These are phyloP conservation scores for Cladophialophora psammophila DNA, from an alignment of 2,329 filamentous ascomycete genomes.

Conservation along the genomic window DNA sequence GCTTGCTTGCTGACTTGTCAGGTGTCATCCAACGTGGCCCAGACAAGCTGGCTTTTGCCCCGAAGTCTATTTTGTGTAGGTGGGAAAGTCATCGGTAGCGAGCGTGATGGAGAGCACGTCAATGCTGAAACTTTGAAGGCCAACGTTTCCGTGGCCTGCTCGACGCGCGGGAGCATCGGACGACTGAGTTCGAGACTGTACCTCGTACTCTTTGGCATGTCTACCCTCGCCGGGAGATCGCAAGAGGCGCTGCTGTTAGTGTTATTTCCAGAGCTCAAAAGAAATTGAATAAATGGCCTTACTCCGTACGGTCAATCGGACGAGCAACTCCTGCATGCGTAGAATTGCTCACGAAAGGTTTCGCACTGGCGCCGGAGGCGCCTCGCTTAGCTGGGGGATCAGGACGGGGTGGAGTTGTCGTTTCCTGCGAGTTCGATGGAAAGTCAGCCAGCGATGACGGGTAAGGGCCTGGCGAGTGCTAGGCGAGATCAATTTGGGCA, in stretches of 20 bases:
- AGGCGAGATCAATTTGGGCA: conserved; percentile 3
- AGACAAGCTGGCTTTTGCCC: background rate
- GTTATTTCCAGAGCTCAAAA: background rate
- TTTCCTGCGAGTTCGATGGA: conserved; percentile 10
- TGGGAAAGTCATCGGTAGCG: background rate
- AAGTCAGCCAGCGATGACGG: conserved; percentile 1
- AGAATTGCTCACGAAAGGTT: conserved; percentile 9
- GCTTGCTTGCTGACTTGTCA: background rate
- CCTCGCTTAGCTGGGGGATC: conserved; percentile 31
- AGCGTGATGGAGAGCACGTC: background rate
- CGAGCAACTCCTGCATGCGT: background rate
- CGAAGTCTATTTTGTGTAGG: background rate
- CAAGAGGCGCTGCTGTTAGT: background rate
- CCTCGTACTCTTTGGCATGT: background rate
- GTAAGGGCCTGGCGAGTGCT: conserved; percentile 1
- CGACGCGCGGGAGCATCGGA: background rate
- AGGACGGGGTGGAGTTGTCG: conserved; percentile 21
- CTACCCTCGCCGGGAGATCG: background rate
- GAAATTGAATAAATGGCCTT: background rate
- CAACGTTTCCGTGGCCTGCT: background rate
- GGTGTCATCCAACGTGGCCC: conserved; percentile 5
- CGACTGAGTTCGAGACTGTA: background rate
- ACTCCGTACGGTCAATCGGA: background rate
- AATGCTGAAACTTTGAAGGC: background rate
- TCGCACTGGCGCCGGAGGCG: conserved; percentile 23